Conservation (phyloP, 139 green algal species). For the Chlamydomonas sp. region DNA sequence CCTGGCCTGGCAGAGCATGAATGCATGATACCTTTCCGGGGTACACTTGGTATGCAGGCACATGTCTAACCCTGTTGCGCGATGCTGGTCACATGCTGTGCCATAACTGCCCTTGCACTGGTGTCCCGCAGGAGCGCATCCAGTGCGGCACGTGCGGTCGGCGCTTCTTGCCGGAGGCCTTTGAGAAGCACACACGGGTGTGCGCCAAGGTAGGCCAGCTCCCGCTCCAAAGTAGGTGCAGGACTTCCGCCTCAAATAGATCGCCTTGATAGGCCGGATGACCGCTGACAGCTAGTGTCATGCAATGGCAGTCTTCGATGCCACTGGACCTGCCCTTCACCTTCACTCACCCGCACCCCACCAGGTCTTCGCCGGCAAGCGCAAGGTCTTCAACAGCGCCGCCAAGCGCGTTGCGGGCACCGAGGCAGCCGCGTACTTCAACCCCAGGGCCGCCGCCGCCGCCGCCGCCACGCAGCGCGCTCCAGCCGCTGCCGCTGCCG, state of each 20-base stretch:
- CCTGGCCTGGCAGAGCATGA: too few relatives aligned
- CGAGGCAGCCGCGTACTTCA: slow-evolving; percentile 44
- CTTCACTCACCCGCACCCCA: not conserved
- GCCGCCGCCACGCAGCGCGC: not conserved
- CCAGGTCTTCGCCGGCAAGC: slow-evolving; percentile 55
- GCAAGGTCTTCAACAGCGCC: slow-evolving; percentile 56
- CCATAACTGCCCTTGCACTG: too few relatives aligned
- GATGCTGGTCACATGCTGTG: too few relatives aligned
- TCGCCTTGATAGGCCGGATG: not conserved
- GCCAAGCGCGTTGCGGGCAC: slow-evolving; percentile 51
- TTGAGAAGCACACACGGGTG: slow-evolving; percentile 56
- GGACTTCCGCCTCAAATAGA: not conserved
- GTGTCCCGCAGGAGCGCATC: slow-evolving; percentile 33
- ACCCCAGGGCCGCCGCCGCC: slow-evolving; percentile 1
- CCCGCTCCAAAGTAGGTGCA: not conserved
- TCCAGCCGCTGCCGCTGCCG: slow-evolving; percentile 5
- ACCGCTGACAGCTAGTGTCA: not conserved
- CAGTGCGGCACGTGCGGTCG: slow-evolving; percentile 54
- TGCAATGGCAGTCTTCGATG: not conserved
- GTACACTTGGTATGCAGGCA: too few relatives aligned
- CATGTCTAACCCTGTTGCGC: too few relatives aligned
- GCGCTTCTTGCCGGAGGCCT: slow-evolving; percentile 51
- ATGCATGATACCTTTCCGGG: too few relatives aligned
- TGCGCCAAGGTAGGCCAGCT: slow-evolving; percentile 47
- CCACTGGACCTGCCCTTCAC: not conserved